Percentiles rank a stretch among this genome's conserved stretches.
Conservation (phyloP, 2,329 filamentous ascomycete genomes). For the Herpotrichia juniperi region DNA sequence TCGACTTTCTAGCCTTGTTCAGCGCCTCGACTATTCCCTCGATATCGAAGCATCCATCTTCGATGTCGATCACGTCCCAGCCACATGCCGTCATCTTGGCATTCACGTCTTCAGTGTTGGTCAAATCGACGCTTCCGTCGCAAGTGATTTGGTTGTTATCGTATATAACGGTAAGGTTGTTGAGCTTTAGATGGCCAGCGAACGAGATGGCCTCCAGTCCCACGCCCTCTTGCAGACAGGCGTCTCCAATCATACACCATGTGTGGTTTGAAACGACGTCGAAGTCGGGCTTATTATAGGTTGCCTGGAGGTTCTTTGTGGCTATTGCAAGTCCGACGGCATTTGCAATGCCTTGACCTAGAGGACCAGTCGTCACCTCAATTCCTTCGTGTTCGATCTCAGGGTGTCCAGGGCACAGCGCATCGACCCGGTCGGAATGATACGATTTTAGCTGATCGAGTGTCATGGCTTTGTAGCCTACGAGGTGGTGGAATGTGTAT, state of each 20-base stretch:
- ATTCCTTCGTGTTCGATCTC: slow-evolving; percentile 65
- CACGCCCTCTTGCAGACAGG: slow-evolving; percentile 64
- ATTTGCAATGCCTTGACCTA: slow-evolving; percentile 67
- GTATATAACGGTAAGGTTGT: slow-evolving; percentile 63
- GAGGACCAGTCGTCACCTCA: slow-evolving; percentile 65
- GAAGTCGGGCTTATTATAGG: slow-evolving; percentile 58
- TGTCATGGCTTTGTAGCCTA: slow-evolving; percentile 62
- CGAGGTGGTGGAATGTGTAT: slow-evolving; percentile 60
- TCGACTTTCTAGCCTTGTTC: slow-evolving; percentile 50
- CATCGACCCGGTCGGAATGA: slow-evolving; percentile 54
- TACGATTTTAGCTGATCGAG: slow-evolving; percentile 64
- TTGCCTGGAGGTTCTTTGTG: slow-evolving; percentile 60
- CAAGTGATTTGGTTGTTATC: slow-evolving; percentile 67
- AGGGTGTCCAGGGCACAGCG: slow-evolving; percentile 62
- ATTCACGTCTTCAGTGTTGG: slow-evolving; percentile 62
- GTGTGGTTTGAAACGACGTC: slow-evolving; percentile 59
- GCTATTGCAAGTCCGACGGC: slow-evolving; percentile 66
- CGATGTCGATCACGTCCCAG: slow-evolving; percentile 62
- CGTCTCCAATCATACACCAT: slow-evolving; percentile 65
- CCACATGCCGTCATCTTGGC: slow-evolving; percentile 63
- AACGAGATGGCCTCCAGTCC: slow-evolving; percentile 61
- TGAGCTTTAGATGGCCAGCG: slow-evolving; percentile 60
- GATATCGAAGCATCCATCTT: slow-evolving; percentile 61
- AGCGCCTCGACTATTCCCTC: slow-evolving; percentile 56
- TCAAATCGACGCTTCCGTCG: slow-evolving; percentile 60